Conservation (phyloP, 2,329 filamentous ascomycete genomes). For the Fusarium guadeloupense region DNA sequence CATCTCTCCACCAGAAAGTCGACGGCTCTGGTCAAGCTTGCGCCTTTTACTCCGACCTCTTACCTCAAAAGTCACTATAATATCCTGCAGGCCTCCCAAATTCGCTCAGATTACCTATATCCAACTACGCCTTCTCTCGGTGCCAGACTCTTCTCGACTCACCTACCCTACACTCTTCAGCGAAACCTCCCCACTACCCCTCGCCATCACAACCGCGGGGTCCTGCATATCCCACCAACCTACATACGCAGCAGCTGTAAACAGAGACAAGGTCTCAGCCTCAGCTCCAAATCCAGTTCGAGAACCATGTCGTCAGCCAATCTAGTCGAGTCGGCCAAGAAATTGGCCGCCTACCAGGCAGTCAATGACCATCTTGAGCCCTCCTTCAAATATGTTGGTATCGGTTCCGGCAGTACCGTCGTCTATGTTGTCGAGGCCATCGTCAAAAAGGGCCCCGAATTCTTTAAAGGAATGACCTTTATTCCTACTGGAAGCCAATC, state of each 20-base stretch:
- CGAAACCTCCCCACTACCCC: constrained; percentile 27
- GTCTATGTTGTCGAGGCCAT: constrained; percentile 89
- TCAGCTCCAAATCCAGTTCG: constrained; percentile 6
- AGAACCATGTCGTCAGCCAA: constrained; percentile 50
- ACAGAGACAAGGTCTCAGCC: constrained; percentile 27
- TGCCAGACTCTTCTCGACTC: constrained; percentile 1
- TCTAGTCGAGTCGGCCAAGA: constrained; percentile 77
- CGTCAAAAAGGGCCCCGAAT: constrained; percentile 63
- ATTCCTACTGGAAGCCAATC: constrained; percentile 93
- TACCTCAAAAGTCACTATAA: not conserved
- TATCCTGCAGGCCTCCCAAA: not conserved
- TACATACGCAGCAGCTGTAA: constrained; percentile 20
- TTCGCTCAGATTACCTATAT: not conserved
- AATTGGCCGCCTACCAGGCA: constrained; percentile 76
- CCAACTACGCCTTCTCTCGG: not conserved
- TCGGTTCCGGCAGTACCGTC: constrained; percentile 83
- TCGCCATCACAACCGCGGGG: constrained; percentile 28
- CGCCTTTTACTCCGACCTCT: constrained; percentile 5
- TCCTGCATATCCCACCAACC: constrained; percentile 25
- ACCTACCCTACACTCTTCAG: constrained; percentile 28
- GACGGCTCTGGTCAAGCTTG: constrained; percentile 4
- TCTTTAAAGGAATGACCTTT: constrained; percentile 77
- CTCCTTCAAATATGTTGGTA: constrained; percentile 73
- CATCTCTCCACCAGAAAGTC: constrained; percentile 20
- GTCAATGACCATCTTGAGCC: constrained; percentile 76